Evolutionary conservation across 768 basidiomycete species (phyloP).

Genomic region (Lentinus tigrinus): DNA sequence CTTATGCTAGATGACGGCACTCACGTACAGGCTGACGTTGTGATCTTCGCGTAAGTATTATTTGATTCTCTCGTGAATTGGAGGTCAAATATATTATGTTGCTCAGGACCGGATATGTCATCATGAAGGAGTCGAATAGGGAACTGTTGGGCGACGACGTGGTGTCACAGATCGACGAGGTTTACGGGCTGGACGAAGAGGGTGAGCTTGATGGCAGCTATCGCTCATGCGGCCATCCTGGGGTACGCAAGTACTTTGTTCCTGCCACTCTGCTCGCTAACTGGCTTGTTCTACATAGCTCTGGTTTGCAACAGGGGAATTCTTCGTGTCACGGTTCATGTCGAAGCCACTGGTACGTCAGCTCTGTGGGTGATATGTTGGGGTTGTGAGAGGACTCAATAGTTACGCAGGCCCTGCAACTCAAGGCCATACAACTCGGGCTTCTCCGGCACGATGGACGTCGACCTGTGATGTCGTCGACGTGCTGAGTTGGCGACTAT

Average conservation of each 20-base stretch:
- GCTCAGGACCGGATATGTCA: slow-evolving; percentile 34
- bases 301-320: slow-evolving; percentile 44
- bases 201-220: slow-evolving; percentile 39
- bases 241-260: slow-evolving; percentile 25
- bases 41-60: slow-evolving; percentile 27
- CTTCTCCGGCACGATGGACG: slow-evolving; percentile 2
- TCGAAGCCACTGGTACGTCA: slow-evolving; percentile 39
- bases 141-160: slow-evolving; percentile 36
- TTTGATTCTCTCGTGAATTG: neutral
- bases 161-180: slow-evolving; percentile 29
- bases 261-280: neutral
- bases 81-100: neutral
- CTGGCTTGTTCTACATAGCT: slow-evolving; percentile 25
- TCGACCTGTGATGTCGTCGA: neutral
- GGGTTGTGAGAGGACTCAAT: neutral
- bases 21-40: slow-evolving; percentile 26
- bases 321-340: slow-evolving; percentile 26
- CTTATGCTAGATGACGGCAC: slow-evolving; percentile 23
- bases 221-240: slow-evolving; percentile 43
- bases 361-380: too few relatives aligned
- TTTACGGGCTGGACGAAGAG: slow-evolving; percentile 43
- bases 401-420: slow-evolving; percentile 5
- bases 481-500: too few relatives aligned
- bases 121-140: slow-evolving; percentile 31
- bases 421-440: slow-evolving; percentile 15